These are phyloP conservation scores for Cryptosporidium sp. DNA, from an alignment of 169 alveolate genomes.

Conservation along the genomic window DNA sequence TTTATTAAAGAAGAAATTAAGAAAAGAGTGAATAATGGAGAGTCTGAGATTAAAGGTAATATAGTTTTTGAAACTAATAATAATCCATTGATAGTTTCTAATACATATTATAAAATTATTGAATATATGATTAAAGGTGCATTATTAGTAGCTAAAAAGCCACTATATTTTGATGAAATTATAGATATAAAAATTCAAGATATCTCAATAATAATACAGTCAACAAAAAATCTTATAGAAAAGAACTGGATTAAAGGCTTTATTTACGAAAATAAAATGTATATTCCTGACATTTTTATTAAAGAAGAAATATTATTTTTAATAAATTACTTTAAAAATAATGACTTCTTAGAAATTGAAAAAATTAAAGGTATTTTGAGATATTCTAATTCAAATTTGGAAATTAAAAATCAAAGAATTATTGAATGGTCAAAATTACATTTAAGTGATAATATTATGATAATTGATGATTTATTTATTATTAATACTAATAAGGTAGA, in stretches of 20 bases:
- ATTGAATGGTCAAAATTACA: slow-evolving; percentile 1
- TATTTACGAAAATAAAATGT: neutral
- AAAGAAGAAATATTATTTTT: neutral
- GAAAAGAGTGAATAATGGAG: neutral
- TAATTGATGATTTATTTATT: neutral
- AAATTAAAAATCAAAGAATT: neutral
- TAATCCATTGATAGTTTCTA: slow-evolving; percentile 7
- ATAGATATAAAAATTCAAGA: neutral
- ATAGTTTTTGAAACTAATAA: slow-evolving; percentile 19
- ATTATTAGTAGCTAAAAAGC: slow-evolving; percentile 22
- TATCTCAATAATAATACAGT: neutral
- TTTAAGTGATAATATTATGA: neutral
- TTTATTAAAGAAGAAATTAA: slow-evolving; percentile 34
- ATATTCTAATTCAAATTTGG: neutral
- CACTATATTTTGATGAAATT: slow-evolving; percentile 8
- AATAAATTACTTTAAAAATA: neutral
- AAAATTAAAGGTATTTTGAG: neutral
- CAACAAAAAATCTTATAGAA: neutral
- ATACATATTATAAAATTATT: slow-evolving; percentile 7
- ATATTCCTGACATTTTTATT: slow-evolving; percentile 13
- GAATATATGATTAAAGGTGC: slow-evolving; percentile 1
- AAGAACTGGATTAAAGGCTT: slow-evolving; percentile 11
- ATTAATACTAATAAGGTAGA: neutral
- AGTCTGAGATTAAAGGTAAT: neutral
- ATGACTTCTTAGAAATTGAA: slow-evolving; percentile 15